phyloP scores from a whole-genome alignment of 768 basidiomycete genomes.

The Termitomyces sp. region DNA sequence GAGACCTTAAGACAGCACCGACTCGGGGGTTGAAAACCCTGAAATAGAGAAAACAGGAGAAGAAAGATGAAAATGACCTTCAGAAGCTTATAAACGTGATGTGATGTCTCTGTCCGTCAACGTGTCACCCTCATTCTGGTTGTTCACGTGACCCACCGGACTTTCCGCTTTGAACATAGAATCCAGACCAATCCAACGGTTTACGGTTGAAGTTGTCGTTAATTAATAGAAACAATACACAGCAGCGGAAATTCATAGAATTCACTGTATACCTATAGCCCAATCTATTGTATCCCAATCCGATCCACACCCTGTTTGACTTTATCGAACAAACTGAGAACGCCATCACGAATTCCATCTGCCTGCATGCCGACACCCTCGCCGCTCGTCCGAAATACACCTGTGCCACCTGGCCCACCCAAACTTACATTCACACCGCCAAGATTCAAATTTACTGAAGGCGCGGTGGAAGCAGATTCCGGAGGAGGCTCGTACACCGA shows the following conservation, averaged over 20 bases:
- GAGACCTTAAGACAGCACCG: constrained; percentile 22
- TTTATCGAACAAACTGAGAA: constrained; percentile 83
- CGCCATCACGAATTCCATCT: constrained; percentile 87
- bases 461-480: constrained; percentile 68
- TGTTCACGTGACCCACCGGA: constrained; percentile 22
- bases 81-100: constrained; percentile 18
- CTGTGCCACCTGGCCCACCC: constrained; percentile 82
- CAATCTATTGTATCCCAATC: constrained; percentile 40
- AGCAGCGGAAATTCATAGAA: not conserved
- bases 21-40: constrained; percentile 19
- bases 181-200: not conserved
- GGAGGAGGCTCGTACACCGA: constrained; percentile 75
- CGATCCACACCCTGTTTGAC: constrained; percentile 84
- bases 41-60: constrained; percentile 21
- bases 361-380: constrained; percentile 75
- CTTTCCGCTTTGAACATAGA: constrained; percentile 15
- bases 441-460: constrained; percentile 86
- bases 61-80: constrained; percentile 1
- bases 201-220: not conserved
- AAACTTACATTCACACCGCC: constrained; percentile 91
- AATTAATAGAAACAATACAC: not conserved
- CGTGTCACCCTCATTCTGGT: constrained; percentile 30
- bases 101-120: constrained; percentile 19
- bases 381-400: constrained; percentile 79
- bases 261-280: not conserved